Evolutionary conservation across 73 alveolate genomes (phyloP), one percentile per base, ranked within the genome.

Genomic region (Stentor roeselii): DNA sequence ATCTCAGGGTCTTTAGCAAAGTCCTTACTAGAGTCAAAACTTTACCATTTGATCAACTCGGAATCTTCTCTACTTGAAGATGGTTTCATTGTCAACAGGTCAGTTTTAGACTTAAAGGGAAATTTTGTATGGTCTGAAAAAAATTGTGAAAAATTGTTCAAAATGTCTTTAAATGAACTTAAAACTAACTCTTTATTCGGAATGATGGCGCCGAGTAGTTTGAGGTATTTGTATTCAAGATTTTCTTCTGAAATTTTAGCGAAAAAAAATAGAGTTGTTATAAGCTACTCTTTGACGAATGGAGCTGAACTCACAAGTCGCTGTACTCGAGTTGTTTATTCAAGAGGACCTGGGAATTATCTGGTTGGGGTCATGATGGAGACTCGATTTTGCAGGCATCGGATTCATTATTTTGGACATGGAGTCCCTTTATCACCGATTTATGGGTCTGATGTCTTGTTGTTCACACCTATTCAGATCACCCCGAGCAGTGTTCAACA

Each of bases 231-330:
- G 37, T 67, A 67, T 67, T 21, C 37, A 40, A 67, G 34, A 32
- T 32, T 27, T 34, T 15, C 41, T 21, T 40, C 21, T 27, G n/a
- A 67, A 21, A 67, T 67, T 27, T 21, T 67, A 27, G 41, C 27
- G 34, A 32, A 67, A 11, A 27, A 32, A 27, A 67, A 67, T 27
- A 21, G 41, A 11, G 37, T 21, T 21, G 41, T 67, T 32, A 67
- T 67, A 21, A 67, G 41, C 34, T 67, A 67, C 34, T 15, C 11
- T 27, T 40, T 67, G 21, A 21, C 11, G 34, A 40, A 67, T 67
- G 80, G 37, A 67, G 34, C 37, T 32, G 37, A 21, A 67, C 80
- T 67, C 27, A 67, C 80, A 1, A 67, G 80, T 32, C 37, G 80
- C 21, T 67, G 80, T 67, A 67, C 41, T 67, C 41, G 27, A 11